Evolutionary conservation across 768 basidiomycete genomes (phyloP).

Genomic region (Rhizopogon vesiculosus): DNA sequence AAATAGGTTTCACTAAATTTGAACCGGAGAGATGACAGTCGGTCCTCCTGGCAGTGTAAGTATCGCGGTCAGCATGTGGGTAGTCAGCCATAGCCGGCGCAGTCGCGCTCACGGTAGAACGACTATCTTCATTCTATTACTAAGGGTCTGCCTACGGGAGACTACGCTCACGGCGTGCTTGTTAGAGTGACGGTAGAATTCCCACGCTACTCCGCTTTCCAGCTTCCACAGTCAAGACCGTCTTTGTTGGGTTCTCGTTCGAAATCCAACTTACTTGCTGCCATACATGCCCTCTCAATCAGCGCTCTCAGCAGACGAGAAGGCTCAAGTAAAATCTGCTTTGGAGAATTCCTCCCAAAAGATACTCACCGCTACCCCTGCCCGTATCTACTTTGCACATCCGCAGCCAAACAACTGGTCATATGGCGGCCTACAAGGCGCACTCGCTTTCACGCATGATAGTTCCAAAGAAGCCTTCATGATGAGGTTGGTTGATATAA

Average conservation of each 20-base stretch:
- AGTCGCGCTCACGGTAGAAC: too few relatives aligned
- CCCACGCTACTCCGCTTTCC: not conserved
- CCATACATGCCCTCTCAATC: slow-evolving; percentile 69
- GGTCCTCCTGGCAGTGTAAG: too few relatives aligned
- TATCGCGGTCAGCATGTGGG: too few relatives aligned
- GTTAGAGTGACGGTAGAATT: not conserved
- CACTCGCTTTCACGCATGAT: slow-evolving; percentile 68
- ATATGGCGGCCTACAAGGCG: slow-evolving; percentile 86
- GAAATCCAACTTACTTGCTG: not conserved
- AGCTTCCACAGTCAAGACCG: not conserved
- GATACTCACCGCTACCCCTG: slow-evolving; percentile 76
- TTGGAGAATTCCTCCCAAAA: slow-evolving; percentile 58
- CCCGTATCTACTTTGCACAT: slow-evolving; percentile 86
- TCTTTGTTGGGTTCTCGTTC: not conserved
- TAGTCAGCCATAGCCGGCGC: too few relatives aligned
- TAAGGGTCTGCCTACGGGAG: too few relatives aligned
- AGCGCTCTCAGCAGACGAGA: slow-evolving; percentile 70
- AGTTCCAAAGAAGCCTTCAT: slow-evolving; percentile 48
- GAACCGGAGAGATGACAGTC: too few relatives aligned
- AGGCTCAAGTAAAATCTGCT: slow-evolving; percentile 64
- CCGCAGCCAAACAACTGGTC: slow-evolving; percentile 76
- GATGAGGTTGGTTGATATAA: slow-evolving; percentile 80
- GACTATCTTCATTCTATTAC: too few relatives aligned
- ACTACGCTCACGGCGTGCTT: too few relatives aligned
- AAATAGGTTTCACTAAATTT: too few relatives aligned